Conservation (phyloP, 139 green algal genomes). For the Desmodesmus armatus region DNA sequence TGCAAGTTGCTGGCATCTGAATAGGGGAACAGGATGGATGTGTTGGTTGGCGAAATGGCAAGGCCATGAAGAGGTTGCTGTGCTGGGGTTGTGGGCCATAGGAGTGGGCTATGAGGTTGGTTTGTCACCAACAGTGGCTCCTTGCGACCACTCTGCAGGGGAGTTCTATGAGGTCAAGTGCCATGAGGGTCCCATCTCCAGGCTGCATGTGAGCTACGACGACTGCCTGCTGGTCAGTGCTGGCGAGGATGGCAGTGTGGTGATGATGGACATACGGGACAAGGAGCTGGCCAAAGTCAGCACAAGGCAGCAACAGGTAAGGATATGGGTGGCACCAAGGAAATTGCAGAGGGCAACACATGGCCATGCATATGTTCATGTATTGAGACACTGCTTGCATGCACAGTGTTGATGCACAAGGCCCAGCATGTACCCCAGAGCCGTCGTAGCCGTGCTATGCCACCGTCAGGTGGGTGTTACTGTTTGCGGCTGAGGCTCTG, state of each 20-base stretch:
- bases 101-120: background rate
- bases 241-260: slow-evolving; percentile 78
- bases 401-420: too few species aligned
- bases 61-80: background rate
- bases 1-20: background rate
- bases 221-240: slow-evolving; percentile 79
- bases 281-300: slow-evolving; percentile 64
- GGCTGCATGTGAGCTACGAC: slow-evolving; percentile 77
- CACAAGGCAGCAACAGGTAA: slow-evolving; percentile 55
- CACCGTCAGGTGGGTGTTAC: too few species aligned
- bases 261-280: slow-evolving; percentile 82
- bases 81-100: background rate
- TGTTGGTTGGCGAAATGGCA: background rate
- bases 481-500: too few species aligned
- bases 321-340: too few species aligned
- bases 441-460: too few species aligned
- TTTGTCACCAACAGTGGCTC: background rate
- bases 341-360: background rate
- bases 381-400: too few species aligned
- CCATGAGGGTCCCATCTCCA: slow-evolving; percentile 69
- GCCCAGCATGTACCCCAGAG: too few species aligned
- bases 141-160: too few species aligned
- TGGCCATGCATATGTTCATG: too few species aligned
- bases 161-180: slow-evolving; percentile 70
- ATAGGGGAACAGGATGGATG: too few species aligned